Conservation (phyloP, 345 rosid genomes). For the Dipteronia sinensis region DNA sequence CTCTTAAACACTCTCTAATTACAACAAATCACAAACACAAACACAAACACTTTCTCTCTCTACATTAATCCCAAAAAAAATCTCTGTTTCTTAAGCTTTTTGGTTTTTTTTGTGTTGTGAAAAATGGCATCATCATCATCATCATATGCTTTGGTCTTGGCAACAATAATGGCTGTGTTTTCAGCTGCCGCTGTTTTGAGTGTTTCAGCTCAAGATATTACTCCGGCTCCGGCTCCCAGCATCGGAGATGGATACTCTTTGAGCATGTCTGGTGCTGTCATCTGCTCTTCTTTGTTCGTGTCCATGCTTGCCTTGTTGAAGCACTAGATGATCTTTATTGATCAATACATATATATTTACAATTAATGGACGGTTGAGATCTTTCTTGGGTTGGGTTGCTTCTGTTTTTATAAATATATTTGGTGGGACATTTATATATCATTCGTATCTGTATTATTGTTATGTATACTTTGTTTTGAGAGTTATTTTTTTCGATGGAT, state of each 20-base stretch:
- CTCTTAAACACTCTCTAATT: not conserved
- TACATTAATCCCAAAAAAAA: too few relatives aligned
- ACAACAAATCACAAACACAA: not conserved
- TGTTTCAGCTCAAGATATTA: constrained; percentile 26
- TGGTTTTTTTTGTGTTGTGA: too few relatives aligned
- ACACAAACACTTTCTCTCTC: too few relatives aligned
- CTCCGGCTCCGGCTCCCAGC: constrained; percentile 29
- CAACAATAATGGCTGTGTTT: constrained; percentile 1
- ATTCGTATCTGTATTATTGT: not conserved
- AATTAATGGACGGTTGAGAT: not conserved
- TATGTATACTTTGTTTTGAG: not conserved
- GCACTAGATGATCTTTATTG: constrained; percentile 5
- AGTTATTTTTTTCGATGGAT: not conserved
- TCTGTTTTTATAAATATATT: not conserved
- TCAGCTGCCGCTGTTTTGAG: not conserved
- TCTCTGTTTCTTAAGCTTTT: not conserved
- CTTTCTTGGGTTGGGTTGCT: not conserved
- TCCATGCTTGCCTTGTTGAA: constrained; percentile 35
- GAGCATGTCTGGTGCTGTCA: constrained; percentile 30
- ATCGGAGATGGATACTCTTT: constrained; percentile 38
- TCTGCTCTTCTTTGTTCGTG: constrained; percentile 37
- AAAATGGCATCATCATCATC: constrained; percentile 6
- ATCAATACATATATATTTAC: too few relatives aligned
- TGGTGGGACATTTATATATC: not conserved
- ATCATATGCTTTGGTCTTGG: not conserved